phyloP scores from a whole-genome alignment of 2,329 filamentous ascomycete species.

The Thelonectria discophora region DNA sequence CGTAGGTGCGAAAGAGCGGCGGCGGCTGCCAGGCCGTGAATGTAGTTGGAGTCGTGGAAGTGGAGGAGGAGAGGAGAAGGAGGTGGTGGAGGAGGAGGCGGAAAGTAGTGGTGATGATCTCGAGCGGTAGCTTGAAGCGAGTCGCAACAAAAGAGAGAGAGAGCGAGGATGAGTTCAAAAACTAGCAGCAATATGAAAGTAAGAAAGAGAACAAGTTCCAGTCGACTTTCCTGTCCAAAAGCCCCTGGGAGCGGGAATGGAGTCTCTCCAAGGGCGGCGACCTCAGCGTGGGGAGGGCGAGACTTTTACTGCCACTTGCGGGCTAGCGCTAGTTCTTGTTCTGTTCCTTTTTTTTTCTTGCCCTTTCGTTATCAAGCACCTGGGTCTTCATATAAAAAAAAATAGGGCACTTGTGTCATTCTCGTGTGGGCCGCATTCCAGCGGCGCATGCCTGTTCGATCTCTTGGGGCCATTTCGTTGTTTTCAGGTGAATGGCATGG shows the following conservation, averaged over 20 bases:
- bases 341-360: no score
- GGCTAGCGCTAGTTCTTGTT: neutral
- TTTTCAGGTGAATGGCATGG: no score
- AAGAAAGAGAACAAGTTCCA: neutral
- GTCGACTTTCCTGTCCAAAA: neutral
- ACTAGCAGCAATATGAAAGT: neutral
- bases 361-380: slow-evolving; percentile 1
- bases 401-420: neutral
- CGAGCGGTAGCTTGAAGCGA: neutral
- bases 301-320: neutral
- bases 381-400: neutral
- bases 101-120: no score
- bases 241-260: neutral
- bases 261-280: neutral
- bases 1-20: neutral
- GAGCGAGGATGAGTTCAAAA: neutral
- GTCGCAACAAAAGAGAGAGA: neutral
- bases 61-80: neutral
- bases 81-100: no score
- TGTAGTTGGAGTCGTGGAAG: neutral
- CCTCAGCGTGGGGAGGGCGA: neutral
- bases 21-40: slow-evolving; percentile 6
- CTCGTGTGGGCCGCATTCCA: neutral
- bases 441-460: neutral
- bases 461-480: no score